Evolutionary conservation across 1,284 basidiomycete genomes (phyloP).

Genomic region (Leccinum discolor): DNA sequence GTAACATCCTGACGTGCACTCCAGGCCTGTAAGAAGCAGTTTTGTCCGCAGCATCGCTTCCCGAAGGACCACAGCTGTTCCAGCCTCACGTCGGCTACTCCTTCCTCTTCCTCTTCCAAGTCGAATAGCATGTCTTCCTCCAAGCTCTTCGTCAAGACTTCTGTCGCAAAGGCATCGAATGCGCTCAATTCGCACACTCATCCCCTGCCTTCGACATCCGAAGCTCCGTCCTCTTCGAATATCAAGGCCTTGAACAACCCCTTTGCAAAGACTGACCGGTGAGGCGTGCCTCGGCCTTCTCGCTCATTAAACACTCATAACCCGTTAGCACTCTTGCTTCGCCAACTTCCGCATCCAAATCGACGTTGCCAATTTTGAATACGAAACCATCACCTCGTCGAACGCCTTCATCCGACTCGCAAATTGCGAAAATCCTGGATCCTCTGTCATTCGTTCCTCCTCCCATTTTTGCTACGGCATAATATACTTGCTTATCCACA

Average conservation of each 20-base stretch:
- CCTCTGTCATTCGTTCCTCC: conserved; percentile 60
- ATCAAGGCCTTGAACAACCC: conserved; percentile 36
- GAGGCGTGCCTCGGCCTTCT: conserved; percentile 37
- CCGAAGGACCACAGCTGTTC: conserved; percentile 64
- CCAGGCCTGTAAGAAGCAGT: conserved; percentile 69
- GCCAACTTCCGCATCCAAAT: conserved; percentile 17
- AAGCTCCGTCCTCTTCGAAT: conserved; percentile 15
- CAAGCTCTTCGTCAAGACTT: conserved; percentile 9
- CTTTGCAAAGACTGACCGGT: conserved; percentile 75
- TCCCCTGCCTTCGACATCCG: conserved; percentile 15
- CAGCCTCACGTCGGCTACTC: conserved; percentile 21
- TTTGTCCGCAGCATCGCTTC: conserved; percentile 75
- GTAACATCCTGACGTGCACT: conserved; percentile 8
- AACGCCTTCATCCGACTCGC: conserved; percentile 26
- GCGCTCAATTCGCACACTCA: conserved; percentile 6
- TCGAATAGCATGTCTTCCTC: conserved; percentile 8
- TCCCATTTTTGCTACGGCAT: conserved; percentile 63
- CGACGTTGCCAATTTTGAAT: conserved; percentile 6
- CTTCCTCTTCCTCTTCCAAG: conserved; percentile 17
- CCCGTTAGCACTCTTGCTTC: conserved; percentile 48
- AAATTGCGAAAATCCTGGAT: conserved; percentile 34
- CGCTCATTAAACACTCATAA: conserved; percentile 66
- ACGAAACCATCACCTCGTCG: conserved; percentile 14
- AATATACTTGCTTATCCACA: conserved; percentile 32
- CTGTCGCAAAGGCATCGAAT: conserved; percentile 7